Conservation (phyloP, 495 filamentous ascomycete species). For the Cercophora sp. region DNA sequence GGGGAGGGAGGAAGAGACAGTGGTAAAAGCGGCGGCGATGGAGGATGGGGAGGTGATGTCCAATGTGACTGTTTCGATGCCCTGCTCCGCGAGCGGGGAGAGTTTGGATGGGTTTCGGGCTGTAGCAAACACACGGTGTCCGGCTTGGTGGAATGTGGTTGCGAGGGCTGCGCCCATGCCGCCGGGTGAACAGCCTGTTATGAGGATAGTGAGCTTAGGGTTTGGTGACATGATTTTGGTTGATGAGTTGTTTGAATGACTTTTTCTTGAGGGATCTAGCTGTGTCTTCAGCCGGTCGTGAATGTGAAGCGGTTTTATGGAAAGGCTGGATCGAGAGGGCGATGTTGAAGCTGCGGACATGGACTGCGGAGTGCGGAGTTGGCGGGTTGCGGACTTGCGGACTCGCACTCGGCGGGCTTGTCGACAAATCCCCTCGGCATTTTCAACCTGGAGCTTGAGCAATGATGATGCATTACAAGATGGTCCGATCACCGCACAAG, state of each 20-base stretch:
- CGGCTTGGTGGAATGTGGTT: constrained; percentile 17
- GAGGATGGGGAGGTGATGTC: constrained; percentile 44
- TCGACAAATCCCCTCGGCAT: too few relatives aligned
- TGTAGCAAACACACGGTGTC: constrained; percentile 55
- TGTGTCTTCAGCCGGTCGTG: too few relatives aligned
- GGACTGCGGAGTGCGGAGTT: too few relatives aligned
- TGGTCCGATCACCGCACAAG: too few relatives aligned
- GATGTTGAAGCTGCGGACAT: too few relatives aligned
- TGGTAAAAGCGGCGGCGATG: constrained; percentile 23
- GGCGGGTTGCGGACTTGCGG: too few relatives aligned
- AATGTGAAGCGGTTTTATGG: too few relatives aligned
- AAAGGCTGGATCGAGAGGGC: too few relatives aligned
- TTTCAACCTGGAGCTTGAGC: too few relatives aligned
- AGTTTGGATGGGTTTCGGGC: constrained; percentile 42
- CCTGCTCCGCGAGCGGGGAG: constrained; percentile 31
- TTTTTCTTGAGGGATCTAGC: too few relatives aligned
- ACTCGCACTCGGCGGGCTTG: too few relatives aligned
- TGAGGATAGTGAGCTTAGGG: neutral
- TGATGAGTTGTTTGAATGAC: neutral
- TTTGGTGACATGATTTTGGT: neutral
- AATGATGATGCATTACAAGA: too few relatives aligned
- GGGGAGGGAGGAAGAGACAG: constrained; percentile 19
- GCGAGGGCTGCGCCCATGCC: constrained; percentile 8
- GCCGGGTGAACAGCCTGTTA: constrained; percentile 7
- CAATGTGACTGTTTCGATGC: constrained; percentile 43